These are phyloP conservation scores for Lupinus albus DNA, from an alignment of 306 rosid species.

Conservation along the genomic window DNA sequence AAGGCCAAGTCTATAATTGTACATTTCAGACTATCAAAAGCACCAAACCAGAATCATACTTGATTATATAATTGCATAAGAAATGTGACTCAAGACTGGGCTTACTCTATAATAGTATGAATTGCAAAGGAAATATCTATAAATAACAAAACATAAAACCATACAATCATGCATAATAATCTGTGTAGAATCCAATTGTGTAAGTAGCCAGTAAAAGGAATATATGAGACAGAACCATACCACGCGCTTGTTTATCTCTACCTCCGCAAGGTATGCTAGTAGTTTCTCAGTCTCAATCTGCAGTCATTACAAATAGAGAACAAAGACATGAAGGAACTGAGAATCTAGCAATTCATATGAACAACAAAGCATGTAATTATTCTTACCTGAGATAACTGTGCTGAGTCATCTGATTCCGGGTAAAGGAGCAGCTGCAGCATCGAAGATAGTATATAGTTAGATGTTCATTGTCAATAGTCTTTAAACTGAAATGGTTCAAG, in stretches of 20 bases:
- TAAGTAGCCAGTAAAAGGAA: neutral
- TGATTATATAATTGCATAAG: neutral
- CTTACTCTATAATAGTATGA: conserved; percentile 21
- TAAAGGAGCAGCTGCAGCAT: conserved; percentile 77
- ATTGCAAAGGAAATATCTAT: conserved; percentile 3
- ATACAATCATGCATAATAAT: neutral
- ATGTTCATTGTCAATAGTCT: conserved; percentile 5
- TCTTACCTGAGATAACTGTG: conserved; percentile 94
- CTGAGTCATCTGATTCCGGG: conserved; percentile 98
- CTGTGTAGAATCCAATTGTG: neutral
- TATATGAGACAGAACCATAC: conserved; percentile 42
- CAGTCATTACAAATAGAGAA: conserved; percentile 24
- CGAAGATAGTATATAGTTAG: conserved; percentile 19
- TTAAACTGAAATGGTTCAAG: conserved; percentile 1
- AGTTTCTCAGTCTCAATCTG: conserved; percentile 99
- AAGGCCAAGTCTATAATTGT: neutral
- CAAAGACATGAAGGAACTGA: conserved; percentile 37
- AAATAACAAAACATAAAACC: neutral
- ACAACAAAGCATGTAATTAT: conserved; percentile 23
- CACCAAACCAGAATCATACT: conserved; percentile 18
- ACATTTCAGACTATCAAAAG: conserved; percentile 1
- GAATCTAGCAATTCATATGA: conserved; percentile 9
- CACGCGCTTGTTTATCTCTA: conserved; percentile 84
- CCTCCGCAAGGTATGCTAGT: conserved; percentile 92
- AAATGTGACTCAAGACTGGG: neutral